These are phyloP conservation scores for Celoporthe dispersa DNA, from an alignment of 2,329 filamentous ascomycete genomes.

Conservation along the genomic window DNA sequence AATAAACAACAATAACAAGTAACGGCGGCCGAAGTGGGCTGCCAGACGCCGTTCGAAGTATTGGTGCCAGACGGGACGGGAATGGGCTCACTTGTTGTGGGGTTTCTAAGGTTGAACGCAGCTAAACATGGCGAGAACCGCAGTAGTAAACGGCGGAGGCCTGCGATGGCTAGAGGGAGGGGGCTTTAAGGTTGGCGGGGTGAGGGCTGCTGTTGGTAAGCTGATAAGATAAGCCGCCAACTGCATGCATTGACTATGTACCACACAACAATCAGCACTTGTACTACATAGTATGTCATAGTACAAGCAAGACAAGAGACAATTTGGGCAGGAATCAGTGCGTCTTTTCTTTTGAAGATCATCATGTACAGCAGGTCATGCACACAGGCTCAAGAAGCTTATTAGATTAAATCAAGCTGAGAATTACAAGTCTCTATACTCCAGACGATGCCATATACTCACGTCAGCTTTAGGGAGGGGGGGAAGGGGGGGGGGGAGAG, in stretches of 20 bases:
- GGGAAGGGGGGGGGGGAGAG: too few relatives aligned
- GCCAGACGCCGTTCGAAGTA: not conserved
- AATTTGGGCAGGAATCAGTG: not conserved
- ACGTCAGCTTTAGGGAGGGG: not conserved
- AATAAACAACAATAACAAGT: not conserved
- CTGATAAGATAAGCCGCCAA: constrained; percentile 13
- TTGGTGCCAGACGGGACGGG: constrained; percentile 1
- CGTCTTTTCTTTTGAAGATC: not conserved
- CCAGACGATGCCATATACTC: constrained; percentile 4
- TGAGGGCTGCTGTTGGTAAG: not conserved
- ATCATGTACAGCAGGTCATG: not conserved
- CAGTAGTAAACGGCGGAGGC: not conserved
- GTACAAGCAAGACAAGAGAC: not conserved
- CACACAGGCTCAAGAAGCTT: not conserved
- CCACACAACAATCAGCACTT: not conserved
- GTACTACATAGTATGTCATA: not conserved
- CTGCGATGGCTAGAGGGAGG: not conserved
- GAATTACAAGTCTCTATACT: constrained; percentile 4
- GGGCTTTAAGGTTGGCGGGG: not conserved
- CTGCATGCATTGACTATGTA: not conserved
- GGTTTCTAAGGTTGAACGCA: not conserved
- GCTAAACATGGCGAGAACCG: not conserved
- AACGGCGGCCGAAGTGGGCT: not conserved
- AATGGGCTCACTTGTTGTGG: not conserved
- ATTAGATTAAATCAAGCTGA: not conserved